Evolutionary conservation across 2,329 filamentous ascomycete species (phyloP).

Genomic region (Colletotrichum sp.): DNA sequence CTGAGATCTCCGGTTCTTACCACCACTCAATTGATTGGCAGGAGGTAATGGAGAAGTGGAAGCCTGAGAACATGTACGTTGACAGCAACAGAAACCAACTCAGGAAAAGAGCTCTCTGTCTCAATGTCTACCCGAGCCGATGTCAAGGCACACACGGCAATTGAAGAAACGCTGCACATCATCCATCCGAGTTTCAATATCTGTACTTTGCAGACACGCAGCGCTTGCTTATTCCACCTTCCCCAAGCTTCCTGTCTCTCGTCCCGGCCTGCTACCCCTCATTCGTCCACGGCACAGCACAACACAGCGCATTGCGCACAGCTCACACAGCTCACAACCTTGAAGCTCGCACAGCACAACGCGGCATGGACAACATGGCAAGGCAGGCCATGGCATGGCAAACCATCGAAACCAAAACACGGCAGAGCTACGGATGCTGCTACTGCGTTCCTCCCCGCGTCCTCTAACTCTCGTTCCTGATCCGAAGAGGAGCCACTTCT

Average conservation of each 20-base stretch:
- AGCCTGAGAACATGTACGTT: neutral
- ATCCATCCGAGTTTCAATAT: slow-evolving; percentile 6
- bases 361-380: neutral
- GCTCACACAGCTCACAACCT: slow-evolving; percentile 8
- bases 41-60: neutral
- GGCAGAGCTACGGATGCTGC: neutral
- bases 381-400: neutral
- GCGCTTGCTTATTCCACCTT: neutral
- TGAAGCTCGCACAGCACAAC: slow-evolving; percentile 1
- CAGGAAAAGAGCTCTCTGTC: neutral
- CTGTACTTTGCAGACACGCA: neutral
- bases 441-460: slow-evolving; percentile 2
- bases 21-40: neutral
- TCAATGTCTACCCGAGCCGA: neutral
- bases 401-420: neutral
- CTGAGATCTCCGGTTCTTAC: neutral
- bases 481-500: slow-evolving; percentile 6
- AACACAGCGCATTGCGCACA: slow-evolving; percentile 9
- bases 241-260: neutral
- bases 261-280: neutral
- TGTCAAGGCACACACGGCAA: slow-evolving; percentile 4
- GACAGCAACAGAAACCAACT: neutral
- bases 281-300: neutral
- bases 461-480: neutral
- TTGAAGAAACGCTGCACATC: neutral